Percentiles rank a stretch among this genome's conserved stretches.
Evolutionary conservation across 1,284 basidiomycete species (phyloP).

Genomic region (Bjerkandera adusta): DNA sequence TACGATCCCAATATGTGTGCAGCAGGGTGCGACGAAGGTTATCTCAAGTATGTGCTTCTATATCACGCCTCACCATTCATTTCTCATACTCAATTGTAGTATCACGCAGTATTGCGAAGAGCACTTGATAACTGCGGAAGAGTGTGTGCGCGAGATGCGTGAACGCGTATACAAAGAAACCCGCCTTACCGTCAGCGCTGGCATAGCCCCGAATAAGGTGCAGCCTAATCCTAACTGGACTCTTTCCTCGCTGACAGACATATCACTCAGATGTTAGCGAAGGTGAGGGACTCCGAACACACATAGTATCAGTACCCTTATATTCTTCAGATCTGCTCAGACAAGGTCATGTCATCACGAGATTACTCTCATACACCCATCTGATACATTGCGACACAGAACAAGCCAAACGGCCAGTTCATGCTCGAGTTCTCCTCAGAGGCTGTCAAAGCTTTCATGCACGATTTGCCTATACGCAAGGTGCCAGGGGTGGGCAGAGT

Average conservation of each 20-base stretch:
- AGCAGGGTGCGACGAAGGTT: constrained; percentile 88
- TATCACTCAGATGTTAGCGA: constrained; percentile 29
- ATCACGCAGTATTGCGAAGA: constrained; percentile 76
- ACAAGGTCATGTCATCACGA: constrained; percentile 52
- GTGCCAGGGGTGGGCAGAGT: constrained; percentile 89
- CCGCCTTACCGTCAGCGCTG: constrained; percentile 88
- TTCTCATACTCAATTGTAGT: constrained; percentile 35
- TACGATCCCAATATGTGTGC: constrained; percentile 83
- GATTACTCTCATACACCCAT: too few relatives aligned
- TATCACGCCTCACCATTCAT: constrained; percentile 5
- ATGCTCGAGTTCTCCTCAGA: constrained; percentile 66
- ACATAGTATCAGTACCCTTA: too few relatives aligned
- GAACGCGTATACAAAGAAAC: constrained; percentile 72
- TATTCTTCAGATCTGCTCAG: constrained; percentile 81
- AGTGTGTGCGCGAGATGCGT: constrained; percentile 80
- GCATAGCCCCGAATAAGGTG: constrained; percentile 87
- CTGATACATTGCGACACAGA: constrained; percentile 40
- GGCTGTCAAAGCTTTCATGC: constrained; percentile 73
- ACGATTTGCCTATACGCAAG: constrained; percentile 73
- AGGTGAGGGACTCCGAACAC: constrained; percentile 20
- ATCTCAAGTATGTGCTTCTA: constrained; percentile 65
- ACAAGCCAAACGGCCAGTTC: constrained; percentile 94
- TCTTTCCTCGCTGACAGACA: background rate
- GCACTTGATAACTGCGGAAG: constrained; percentile 62
- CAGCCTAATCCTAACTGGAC: constrained; percentile 16